These are phyloP conservation scores for Millerago galiae DNA, from an alignment of 805 yeast species.

Conservation along the genomic window DNA sequence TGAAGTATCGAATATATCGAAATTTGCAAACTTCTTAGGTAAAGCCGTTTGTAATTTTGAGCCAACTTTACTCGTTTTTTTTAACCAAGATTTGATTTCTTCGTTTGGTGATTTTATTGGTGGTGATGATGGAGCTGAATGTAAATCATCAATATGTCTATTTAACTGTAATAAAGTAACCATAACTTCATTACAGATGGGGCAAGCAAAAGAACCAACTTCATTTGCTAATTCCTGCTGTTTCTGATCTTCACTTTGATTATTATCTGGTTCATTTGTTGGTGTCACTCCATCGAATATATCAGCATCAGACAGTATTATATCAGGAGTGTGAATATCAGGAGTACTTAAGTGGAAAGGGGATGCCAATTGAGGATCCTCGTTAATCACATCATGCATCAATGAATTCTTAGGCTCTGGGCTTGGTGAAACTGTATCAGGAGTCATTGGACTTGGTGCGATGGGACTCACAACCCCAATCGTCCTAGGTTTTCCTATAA, in stretches of 20 bases:
- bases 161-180: slow-evolving; percentile 49
- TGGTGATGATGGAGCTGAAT: slow-evolving; percentile 22
- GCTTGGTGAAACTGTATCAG: background rate
- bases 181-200: slow-evolving; percentile 63
- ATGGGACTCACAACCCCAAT: background rate
- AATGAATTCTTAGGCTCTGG: background rate
- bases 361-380: slow-evolving; percentile 1
- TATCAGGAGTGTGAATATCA: slow-evolving; percentile 9
- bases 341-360: slow-evolving; percentile 4
- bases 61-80: slow-evolving; percentile 33
- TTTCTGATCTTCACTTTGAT: background rate
- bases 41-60: slow-evolving; percentile 29
- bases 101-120: slow-evolving; percentile 20
- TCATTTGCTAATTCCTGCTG: background rate
- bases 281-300: slow-evolving; percentile 3
- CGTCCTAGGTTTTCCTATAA: slow-evolving; percentile 5
- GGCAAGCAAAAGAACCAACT: slow-evolving; percentile 37
- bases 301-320: slow-evolving; percentile 9
- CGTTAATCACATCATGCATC: background rate
- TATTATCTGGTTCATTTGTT: background rate
- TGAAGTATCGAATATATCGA: slow-evolving; percentile 44
- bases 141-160: slow-evolving; percentile 67
- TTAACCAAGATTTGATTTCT: slow-evolving; percentile 38
- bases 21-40: slow-evolving; percentile 33
- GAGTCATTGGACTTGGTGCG: background rate